Evolutionary conservation across 305 asterid genomes (phyloP).

Genomic region (Plantago coronopus): DNA sequence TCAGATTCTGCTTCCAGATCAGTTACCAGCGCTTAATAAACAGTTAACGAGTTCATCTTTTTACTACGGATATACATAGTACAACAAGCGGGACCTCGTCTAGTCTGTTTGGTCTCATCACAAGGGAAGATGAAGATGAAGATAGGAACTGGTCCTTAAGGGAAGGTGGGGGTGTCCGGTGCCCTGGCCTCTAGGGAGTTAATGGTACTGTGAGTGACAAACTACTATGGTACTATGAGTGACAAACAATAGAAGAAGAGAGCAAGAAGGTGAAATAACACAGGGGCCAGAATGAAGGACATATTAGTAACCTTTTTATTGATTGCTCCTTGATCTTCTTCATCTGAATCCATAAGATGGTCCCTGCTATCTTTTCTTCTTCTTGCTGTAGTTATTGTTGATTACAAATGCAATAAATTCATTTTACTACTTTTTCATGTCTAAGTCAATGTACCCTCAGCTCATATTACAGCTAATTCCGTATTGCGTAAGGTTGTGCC

Average conservation of each 20-base stretch:
- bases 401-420: neutral
- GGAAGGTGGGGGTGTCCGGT: slow-evolving; percentile 2
- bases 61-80: no score
- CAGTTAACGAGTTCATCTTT: no score
- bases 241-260: neutral
- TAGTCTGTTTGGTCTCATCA: no score
- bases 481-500: neutral
- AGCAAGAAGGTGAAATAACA: neutral
- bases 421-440: slow-evolving; percentile 2
- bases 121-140: neutral
- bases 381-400: neutral
- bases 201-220: neutral
- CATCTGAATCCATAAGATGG: slow-evolving; percentile 11
- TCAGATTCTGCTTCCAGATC: no score
- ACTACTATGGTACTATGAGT: no score
- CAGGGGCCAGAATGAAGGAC: neutral
- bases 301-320: slow-evolving; percentile 10
- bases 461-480: slow-evolving; percentile 4
- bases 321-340: slow-evolving; percentile 17
- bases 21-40: no score
- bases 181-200: slow-evolving; percentile 6
- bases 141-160: neutral
- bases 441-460: slow-evolving; percentile 1
- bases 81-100: no score
- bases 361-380: slow-evolving; percentile 2